Evolutionary conservation across 768 basidiomycete genomes (phyloP), one percentile per base, ranked within the genome.

Genomic region (Trametes sanguinea): DNA sequence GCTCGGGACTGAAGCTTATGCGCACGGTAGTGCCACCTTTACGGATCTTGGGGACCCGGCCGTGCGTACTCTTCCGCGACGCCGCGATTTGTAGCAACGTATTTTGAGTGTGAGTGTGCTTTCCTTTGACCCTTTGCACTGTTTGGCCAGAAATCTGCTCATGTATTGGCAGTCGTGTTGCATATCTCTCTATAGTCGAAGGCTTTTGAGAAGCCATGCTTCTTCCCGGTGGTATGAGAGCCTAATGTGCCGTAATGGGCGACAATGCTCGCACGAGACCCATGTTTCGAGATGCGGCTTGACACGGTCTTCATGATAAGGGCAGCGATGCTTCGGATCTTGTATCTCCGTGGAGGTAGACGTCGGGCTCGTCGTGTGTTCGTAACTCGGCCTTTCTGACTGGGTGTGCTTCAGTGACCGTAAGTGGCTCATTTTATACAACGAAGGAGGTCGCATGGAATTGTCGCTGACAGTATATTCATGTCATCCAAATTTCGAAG

Each of bases 261-360:
- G 54, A 44, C 43, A 56, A 32, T 33, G 45, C 45, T 37, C 45
- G 54, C 54, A 56, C 54, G 45, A 45, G 45, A 56, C 45, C 45
- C 11, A 14, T n/a, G 13, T 4, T 7, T 33, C 16, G 2, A 44
- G 30, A 32, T 44, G 27, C 53, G 43, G 54, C 33, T 46, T 46
- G 30, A 8, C 54, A 27, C 54, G 54, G 45, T 39, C 2, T 14
- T 17, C 22, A 35, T 45, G 54, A 47, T 56, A 56, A 56, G 54
- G 45, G 17, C 10, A n/a, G 39, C 45, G 33, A 17, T 37, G 14
- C 14, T 14, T 45, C 54, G 54, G 54, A 56, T 56, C 54, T 56
- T 47, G 44, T 39, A 35, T 16, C 35, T 35, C 6, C 17, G 9
- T 14, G n/a, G n/a, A 17, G 5, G 17, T 3, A 10, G 16, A 55